Base-by-base conservation (phyloP, 331 rosid species). In the Spiraea crenata region DNA sequence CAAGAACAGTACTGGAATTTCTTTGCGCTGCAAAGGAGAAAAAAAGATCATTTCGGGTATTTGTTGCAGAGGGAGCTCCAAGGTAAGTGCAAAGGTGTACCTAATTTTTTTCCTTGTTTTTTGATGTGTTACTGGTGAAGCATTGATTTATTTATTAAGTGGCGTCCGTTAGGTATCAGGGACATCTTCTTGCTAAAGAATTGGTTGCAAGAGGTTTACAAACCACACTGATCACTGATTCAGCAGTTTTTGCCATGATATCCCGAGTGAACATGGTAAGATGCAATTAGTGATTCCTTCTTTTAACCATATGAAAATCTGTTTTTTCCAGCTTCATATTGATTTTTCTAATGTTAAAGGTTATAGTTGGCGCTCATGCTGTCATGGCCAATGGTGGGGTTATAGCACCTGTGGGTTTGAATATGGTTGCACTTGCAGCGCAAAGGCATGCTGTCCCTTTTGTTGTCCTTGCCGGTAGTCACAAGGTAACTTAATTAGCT, bases 341-440 rank as follows among this genome's bases (percentile, higher is more conserved):
- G 69, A 51, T 17, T 67, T 74, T 69, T 71, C 56, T 63, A 41
- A 52, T 74, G 71, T 71, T 71, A 47, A 75, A 95, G 99, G 99
- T 95, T 80, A 91, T 95, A 63, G 93, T 95, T 75, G 99, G 99
- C 71, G 99, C 96, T 48, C 98, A 91, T 81, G 96, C 96, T 74
- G 92, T 95, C 81, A 91, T 95, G 99, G 95, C 99, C 76, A 95
- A 89, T 80, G 99, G 99, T 58, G 98, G 98, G 56, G 92, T 95
- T 48, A 80, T 95, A 75, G 96, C 87, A 48, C 99, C 98, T 6
- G 88, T 95, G 39, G 99, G 99, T 67, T 85, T 89, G 84, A 83
- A 89, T 84, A 95, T 95, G 99, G 90, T 91, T 74, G 96, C 98
- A 57, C 98, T 95, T 82, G 98, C 99, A 65, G 99, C 99, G 51